phyloP scores from a whole-genome alignment of 2,329 filamentous ascomycete species.

The Venturia asperata region DNA sequence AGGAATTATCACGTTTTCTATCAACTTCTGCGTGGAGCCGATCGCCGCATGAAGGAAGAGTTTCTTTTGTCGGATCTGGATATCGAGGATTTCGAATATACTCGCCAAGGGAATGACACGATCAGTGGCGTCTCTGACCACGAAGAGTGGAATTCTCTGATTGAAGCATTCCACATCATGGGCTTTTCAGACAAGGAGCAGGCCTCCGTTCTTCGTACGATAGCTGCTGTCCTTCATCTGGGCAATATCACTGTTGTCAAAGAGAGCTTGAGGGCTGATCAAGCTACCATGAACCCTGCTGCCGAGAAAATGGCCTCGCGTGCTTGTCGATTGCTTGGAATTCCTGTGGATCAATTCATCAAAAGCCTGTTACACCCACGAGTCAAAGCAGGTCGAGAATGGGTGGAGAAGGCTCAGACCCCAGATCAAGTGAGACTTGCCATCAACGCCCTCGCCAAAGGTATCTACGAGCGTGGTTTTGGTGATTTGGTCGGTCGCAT shows the following conservation, averaged over 20 bases:
- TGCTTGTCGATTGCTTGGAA: conserved; percentile 77
- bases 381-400: conserved; percentile 92
- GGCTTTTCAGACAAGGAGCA: conserved; percentile 84
- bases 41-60: conserved; percentile 62
- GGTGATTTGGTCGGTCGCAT: conserved; percentile 87
- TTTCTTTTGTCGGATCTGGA: conserved; percentile 69
- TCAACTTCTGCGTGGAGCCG: conserved; percentile 81
- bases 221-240: conserved; percentile 86
- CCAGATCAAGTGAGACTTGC: conserved; percentile 89
- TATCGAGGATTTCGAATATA: conserved; percentile 87
- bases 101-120: conserved; percentile 79
- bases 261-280: conserved; percentile 84
- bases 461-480: conserved; percentile 95
- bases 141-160: conserved; percentile 81
- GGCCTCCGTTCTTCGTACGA: conserved; percentile 70
- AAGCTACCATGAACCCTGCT: conserved; percentile 73
- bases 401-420: conserved; percentile 97
- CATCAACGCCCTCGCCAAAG: conserved; percentile 87
- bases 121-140: conserved; percentile 85
- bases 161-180: conserved; percentile 94
- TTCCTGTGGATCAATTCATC: conserved; percentile 75
- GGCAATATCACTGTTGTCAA: conserved; percentile 87
- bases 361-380: conserved; percentile 84
- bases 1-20: conserved; percentile 98
- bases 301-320: conserved; percentile 67